Base-by-base conservation (phyloP, 78 protist species). In the Dictyostelium intermedium region DNA sequence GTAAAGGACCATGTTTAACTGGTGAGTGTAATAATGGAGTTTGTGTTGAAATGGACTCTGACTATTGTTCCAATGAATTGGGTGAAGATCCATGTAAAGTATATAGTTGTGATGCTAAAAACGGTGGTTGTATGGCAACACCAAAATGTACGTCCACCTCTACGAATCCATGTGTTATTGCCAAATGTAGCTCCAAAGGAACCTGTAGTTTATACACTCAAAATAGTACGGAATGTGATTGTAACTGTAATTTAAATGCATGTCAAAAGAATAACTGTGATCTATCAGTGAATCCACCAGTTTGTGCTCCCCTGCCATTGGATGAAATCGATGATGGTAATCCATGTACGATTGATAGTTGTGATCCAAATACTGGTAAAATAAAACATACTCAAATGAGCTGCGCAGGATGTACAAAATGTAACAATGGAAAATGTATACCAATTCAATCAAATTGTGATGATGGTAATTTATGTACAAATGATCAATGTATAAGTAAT, bases 21-120 rank as follows among this genome's bases (percentile, higher is more conserved):
- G 35, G 47, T 41, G 14, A 18, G 5, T 83, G 89, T 34, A 50
- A 66, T 41, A 25, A 66, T 34, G 86, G 86, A 20, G 5, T 5
- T 9, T 77, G 82, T 41, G 56, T 25, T n/a, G 37, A 25, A 11
- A 77, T 3, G 30, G 32, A 18, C n/a, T 32, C 50, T 9, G 10
- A 77, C 1, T 8, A 41, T 43, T 77, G 82, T 41, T 4, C 56
- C 32, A 41, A 35, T 25, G 37, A 77, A 41, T 41, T 77, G 13
- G 93, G 79, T 83, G 3, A 20, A 14, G 79, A 91, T 47, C 72
- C 85, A 13, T 91, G 94, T 70, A 89, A 66, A 27, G 35, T 30
- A 0, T 73, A 89, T 35, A 35, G 37, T n/a, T 89, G 94, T 35
- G 60, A 81, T 43, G 72, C 94, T 30, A 11, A 16, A 5, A 10